These are phyloP conservation scores for Isatis tinctoria DNA, from an alignment of 345 rosid species.

Conservation along the genomic window DNA sequence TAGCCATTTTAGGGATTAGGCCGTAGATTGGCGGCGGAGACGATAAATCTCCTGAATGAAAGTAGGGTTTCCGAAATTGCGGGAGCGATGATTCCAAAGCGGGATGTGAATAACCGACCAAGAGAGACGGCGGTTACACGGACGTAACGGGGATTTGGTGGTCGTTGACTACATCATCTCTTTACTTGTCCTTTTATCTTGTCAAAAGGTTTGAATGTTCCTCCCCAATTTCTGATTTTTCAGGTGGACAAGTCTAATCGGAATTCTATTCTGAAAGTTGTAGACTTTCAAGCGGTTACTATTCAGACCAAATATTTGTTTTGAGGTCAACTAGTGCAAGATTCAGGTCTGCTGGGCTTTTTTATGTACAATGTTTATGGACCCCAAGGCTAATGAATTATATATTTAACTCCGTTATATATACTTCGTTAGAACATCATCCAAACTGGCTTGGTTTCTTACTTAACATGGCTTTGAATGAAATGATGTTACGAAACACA, in stretches of 20 bases:
- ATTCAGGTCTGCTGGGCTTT: background rate
- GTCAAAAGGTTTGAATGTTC: conserved; percentile 12
- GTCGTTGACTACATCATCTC: conserved; percentile 20
- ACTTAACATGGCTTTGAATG: background rate
- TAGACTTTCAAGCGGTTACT: background rate
- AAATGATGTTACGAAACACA: background rate
- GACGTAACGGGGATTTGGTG: background rate
- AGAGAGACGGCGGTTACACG: conserved; percentile 15
- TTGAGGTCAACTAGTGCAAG: background rate
- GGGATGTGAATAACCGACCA: conserved; percentile 9
- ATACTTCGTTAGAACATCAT: no score
- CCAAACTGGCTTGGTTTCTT: no score
- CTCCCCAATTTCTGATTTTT: background rate
- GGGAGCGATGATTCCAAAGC: background rate
- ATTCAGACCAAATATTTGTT: background rate
- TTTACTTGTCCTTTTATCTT: background rate
- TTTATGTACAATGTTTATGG: background rate
- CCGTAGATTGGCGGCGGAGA: conserved; percentile 11
- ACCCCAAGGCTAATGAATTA: background rate
- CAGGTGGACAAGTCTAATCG: conserved; percentile 4
- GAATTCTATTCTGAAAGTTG: background rate
- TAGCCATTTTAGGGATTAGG: conserved; percentile 37
- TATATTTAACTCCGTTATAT: no score
- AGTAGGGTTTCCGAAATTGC: background rate
- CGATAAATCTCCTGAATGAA: background rate